Evolutionary conservation across 2,329 filamentous ascomycete species (phyloP), one percentile per base, ranked within the genome.

Genomic region (Trichoderma oligosporum): DNA sequence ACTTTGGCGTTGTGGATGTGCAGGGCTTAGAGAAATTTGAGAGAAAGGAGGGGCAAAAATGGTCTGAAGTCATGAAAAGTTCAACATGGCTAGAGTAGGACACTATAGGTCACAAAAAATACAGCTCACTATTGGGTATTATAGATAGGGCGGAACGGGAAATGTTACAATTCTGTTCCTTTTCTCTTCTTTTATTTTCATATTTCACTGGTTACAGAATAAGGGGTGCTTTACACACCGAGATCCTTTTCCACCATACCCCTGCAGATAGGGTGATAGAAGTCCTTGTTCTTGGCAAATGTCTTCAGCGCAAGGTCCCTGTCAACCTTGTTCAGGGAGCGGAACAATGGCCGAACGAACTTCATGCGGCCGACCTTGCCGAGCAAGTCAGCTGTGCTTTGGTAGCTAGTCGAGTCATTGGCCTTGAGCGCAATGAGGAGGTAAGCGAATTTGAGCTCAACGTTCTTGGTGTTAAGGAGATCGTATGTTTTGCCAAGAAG

Each of bases 211-310:
- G 39, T 22, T 48, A 48, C 36, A 41, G n/a, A 24, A 47, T 20
- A 14, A 14, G 29, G 8, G 4, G 2, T 16, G 56, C 25, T 61
- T 57, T 68, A 69, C 36, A 73, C 60, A 33, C 78, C 80, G 33
- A 95, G 73, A 71, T 95, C 89, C 79, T 96, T 97, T 74, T 91
- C 88, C 2, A 95, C 85, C 84, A 96, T 88, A 7, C 79, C 83
- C 60, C 84, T 83, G 71, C 92, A 97, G 65, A 97, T 97, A 2
- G 94, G 94, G 69, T 97, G 93, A 70, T 97, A 99, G 69, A 97
- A 97, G 61, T 91, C 86, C 73, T 82, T 88, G 71, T 96, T 87
- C 80, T 87, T 88, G 74, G 88, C 82, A 73, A 96, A 97, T 0
- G 92, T 96, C 70, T 84, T 78, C 53, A 93, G 73, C 0, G 94